Base-by-base conservation (phyloP, 2,329 filamentous ascomycete genomes). In the Aspergillus neotritici region DNA sequence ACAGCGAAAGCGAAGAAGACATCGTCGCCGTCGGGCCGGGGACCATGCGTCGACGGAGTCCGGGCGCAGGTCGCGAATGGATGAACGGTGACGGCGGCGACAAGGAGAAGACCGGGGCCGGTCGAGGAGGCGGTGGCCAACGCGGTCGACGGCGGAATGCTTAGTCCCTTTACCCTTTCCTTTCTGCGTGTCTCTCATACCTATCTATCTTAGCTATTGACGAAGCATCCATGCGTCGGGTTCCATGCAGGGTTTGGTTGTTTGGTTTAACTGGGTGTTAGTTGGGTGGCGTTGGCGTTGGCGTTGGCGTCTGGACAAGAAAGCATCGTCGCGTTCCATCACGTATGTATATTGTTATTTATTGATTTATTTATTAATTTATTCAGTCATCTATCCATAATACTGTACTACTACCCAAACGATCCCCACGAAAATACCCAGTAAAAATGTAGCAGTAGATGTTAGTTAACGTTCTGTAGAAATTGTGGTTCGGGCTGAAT, bases 1-100 rank as follows among this genome's bases (percentile, higher is more conserved):
- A 94, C 57, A 95, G 87, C 55, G 93, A 97, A 60, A 95, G 87
- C 60, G 93, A 96, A 60, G 93, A 98, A 57, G 94, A 98, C 60
- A 77, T 83, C 38, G 70, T 84, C 30, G 75, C 78, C 30, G 73
- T 83, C 41, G 80, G 80, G 0, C 76, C 79, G 1, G 91, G 91
- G 9, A 94, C 93, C 36, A 91, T 94, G 76, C 78, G 91, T 52
- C 79, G 89, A 46, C 85, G 89, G 62, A 95, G 87, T 62, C 82
- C 87, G 9, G 87, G 86, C 1, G 83, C 85, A 43, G 79, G 79
- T 37, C 76, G 83, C 53, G 82, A 84, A 48, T 82, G 81, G 51
- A 80, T 82, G 56, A 79, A 79, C 47, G 51, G 48, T 3, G 60
- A 59, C 32, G 59, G 48, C 8, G 58, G 48, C 8, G 58, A 63